A percentile compares a stretch with the other conserved stretches of the same genome.
Evolutionary conservation across 345 rosid species (phyloP).

Genomic region (Arabidopsis thaliana): TAIR10.1 NC_003076.8:6135501-6136000

Average conservation of each 20-base stretch:
- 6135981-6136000: neutral
- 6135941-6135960: constrained; percentile 2
- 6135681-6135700: constrained; percentile 71
- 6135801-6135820: constrained; percentile 68
- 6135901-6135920: constrained; percentile 24
- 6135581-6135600: constrained; percentile 48
- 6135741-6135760: constrained; percentile 66
- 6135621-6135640: constrained; percentile 76
- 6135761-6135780: constrained; percentile 62
- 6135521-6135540: constrained; percentile 64
- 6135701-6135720: constrained; percentile 75
- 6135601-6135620: constrained; percentile 47
- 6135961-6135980: constrained; percentile 5
- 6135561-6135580: constrained; percentile 62
- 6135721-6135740: constrained; percentile 50
- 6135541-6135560: constrained; percentile 57
- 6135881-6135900: constrained; percentile 29
- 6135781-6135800: constrained; percentile 76
- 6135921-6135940: constrained; percentile 8
- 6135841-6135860: constrained; percentile 1
- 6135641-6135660: constrained; percentile 72
- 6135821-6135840: constrained; percentile 59
- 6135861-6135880: neutral
- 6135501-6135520: constrained; percentile 85
- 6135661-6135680: constrained; percentile 74